Base-by-base conservation (phyloP, 306 rosid genomes). In the Medicago arabica region DNA sequence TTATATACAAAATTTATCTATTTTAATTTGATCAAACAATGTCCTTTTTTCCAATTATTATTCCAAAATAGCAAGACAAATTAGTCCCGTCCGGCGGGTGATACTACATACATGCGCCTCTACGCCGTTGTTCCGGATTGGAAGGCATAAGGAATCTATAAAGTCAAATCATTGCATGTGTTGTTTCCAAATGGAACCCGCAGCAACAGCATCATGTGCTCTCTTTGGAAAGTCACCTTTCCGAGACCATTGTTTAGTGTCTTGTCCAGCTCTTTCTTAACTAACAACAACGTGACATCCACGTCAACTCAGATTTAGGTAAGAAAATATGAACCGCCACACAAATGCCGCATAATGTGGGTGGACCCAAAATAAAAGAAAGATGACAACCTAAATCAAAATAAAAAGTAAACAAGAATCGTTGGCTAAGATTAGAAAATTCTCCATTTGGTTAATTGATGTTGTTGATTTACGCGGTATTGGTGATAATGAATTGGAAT, bases 151-250 rank as follows among this genome's bases (percentile, higher is more conserved):
- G 39, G 62, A 73, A 72, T 66, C 69, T 28, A 66, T 0, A 53
- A 16, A 47, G 75, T 75, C 80, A 47, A 67, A 68, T 80, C 60
- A 75, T 68, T 71, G 46, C 84, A 81, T 75, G 54, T 17, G 44
- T 6, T 21, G 39, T 51, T 50, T 21, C 66, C 58, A 62, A 44
- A 46, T 62, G 57, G 87, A 55, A 25, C 80, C 84, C 82, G 38
- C 65, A 23, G 9, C 31, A 3, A 4, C 31, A 3, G 4, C 31
- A 28, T 28, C 93, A 87, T 83, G 91, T 85, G 90, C 70, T 9
- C 75, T 63, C 34, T 58, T 12, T 23, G 73, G 9, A 75, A 82
- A 83, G 73, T 79, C 75, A 36, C 65, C 69, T 39, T 8, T 41
- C 72, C 18, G 15, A 8, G 61, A 55, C 61, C 61, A 55, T 55